Percentiles rank a stretch among this genome's conserved stretches.
Conservation (phyloP, 305 asterid genomes). For the Rubia balearica region DNA sequence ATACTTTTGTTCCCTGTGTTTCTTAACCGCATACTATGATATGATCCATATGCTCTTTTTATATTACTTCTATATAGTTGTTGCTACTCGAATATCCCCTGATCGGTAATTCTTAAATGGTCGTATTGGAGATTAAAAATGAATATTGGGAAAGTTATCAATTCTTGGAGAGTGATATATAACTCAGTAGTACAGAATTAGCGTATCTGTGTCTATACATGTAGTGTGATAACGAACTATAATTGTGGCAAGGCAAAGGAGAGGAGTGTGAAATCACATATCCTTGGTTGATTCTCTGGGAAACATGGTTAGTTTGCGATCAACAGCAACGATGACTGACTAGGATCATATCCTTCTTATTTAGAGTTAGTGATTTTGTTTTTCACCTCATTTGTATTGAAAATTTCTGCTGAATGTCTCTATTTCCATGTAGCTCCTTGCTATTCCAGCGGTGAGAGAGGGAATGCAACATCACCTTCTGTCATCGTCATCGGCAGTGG, state of each 20-base stretch:
- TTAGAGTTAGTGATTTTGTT: neutral
- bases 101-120: neutral
- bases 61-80: neutral
- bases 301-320: neutral
- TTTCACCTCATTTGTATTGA: neutral
- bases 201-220: no score
- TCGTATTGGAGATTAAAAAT: neutral
- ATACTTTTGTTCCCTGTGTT: neutral
- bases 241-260: no score
- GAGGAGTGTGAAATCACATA: neutral
- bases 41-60: neutral
- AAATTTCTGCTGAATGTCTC: neutral
- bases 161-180: no score
- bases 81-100: neutral
- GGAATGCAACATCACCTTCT: conserved; percentile 52
- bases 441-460: conserved; percentile 47
- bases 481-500: conserved; percentile 89
- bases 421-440: conserved; percentile 36
- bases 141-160: neutral
- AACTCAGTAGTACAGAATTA: neutral
- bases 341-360: neutral
- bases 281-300: no score
- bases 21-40: neutral
- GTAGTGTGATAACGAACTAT: neutral
- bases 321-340: neutral